These are phyloP conservation scores for Acarospora socialis DNA, from an alignment of 2,329 filamentous ascomycete species.

Conservation along the genomic window DNA sequence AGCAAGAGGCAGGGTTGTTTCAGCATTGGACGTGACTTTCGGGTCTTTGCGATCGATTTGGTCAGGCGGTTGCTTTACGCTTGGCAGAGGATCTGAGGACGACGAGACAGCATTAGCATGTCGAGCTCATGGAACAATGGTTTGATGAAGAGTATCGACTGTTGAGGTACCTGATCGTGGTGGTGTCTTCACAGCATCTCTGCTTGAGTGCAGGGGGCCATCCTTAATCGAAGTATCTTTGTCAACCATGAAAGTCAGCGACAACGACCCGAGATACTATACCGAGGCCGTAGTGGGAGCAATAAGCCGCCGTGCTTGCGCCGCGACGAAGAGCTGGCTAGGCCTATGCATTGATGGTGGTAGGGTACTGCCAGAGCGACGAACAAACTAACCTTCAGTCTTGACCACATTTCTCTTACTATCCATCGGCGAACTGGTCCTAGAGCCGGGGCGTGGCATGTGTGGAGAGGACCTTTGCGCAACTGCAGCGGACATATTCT, in stretches of 20 bases:
- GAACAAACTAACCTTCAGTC: constrained; percentile 12
- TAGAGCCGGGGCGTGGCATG: constrained; percentile 10
- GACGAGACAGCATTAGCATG: background rate
- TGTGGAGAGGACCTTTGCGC: constrained; percentile 10
- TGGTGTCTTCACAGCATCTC: constrained; percentile 7
- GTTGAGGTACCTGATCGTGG: constrained; percentile 12
- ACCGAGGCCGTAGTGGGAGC: too few species aligned
- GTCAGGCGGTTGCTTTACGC: constrained; percentile 18
- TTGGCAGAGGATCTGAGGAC: constrained; percentile 9
- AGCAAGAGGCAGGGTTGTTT: constrained; percentile 50
- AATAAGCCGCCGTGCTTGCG: too few species aligned
- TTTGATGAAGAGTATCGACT: constrained; percentile 1
- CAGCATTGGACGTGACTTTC: constrained; percentile 41
- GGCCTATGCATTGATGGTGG: too few species aligned
- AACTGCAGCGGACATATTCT: constrained; percentile 13
- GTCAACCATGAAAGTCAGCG: constrained; percentile 1
- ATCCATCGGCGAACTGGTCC: constrained; percentile 12
- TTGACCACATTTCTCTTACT: constrained; percentile 11
- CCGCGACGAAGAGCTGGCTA: too few species aligned
- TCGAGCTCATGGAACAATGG: background rate
- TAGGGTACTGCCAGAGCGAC: too few species aligned
- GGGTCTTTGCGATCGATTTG: constrained; percentile 17
- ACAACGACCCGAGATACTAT: too few species aligned
- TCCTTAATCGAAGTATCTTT: constrained; percentile 10
- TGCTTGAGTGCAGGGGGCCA: constrained; percentile 6